These are phyloP conservation scores for Emmonsiellopsis sp. DNA, from an alignment of 2,329 filamentous ascomycete genomes.

Conservation along the genomic window DNA sequence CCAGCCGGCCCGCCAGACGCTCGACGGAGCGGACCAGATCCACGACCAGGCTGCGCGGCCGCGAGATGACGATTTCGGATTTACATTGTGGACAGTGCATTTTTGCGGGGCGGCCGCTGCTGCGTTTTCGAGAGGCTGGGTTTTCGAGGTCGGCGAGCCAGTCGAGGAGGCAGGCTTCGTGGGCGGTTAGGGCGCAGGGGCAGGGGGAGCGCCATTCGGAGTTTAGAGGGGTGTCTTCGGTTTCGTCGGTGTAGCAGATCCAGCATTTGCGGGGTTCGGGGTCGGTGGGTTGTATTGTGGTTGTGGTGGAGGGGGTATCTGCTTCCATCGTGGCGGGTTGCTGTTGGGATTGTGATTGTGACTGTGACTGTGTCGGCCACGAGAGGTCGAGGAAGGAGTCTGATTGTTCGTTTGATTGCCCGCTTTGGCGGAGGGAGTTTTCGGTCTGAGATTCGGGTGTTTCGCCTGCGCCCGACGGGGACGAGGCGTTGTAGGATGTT, in stretches of 20 bases:
- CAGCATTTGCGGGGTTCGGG: constrained; percentile 49
- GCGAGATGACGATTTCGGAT: constrained; percentile 62
- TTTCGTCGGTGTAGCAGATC: constrained; percentile 60
- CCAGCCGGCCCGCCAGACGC: constrained; percentile 46
- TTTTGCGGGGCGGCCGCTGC: constrained; percentile 43
- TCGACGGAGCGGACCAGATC: constrained; percentile 53
- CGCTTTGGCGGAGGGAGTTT: not conserved
- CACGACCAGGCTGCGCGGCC: constrained; percentile 65
- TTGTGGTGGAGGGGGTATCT: not conserved
- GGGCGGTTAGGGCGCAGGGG: constrained; percentile 79
- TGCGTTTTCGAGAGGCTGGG: constrained; percentile 40
- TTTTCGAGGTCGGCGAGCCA: constrained; percentile 89
- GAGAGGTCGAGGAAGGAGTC: not conserved
- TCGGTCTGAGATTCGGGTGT: not conserved
- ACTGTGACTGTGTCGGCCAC: not conserved
- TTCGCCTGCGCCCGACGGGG: constrained; percentile 12
- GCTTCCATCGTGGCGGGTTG: constrained; percentile 3
- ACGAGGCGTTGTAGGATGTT: constrained; percentile 12
- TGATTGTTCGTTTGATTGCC: constrained; percentile 16
- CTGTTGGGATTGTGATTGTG: constrained; percentile 7
- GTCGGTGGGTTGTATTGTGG: constrained; percentile 7
- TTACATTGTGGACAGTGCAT: constrained; percentile 88
- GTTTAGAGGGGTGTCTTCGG: constrained; percentile 50
- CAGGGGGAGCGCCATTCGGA: constrained; percentile 79
- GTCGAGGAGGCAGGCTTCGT: constrained; percentile 79